Percentiles rank a stretch among this genome's conserved stretches.
phyloP scores from a whole-genome alignment of 2,329 filamentous ascomycete species.

The Pseudogymnoascus pannorum region DNA sequence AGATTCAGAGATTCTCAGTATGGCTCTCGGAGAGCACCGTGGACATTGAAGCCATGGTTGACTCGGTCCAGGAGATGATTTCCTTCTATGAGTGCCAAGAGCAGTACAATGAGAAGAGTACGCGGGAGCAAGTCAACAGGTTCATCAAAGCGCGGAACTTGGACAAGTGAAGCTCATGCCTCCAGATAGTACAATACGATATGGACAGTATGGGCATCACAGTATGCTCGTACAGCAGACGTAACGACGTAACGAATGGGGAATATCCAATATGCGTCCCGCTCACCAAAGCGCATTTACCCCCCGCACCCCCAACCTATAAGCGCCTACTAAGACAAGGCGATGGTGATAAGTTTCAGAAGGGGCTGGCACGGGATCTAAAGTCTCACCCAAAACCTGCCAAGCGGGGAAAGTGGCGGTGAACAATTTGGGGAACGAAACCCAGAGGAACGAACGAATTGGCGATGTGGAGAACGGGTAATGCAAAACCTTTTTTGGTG shows the following conservation, averaged over 20 bases:
- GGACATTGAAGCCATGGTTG: conserved; percentile 60
- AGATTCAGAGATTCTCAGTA: conserved; percentile 48
- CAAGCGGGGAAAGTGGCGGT: not conserved
- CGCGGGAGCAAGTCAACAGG: conserved; percentile 30
- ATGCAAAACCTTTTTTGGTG: not conserved
- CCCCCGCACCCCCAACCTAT: not conserved
- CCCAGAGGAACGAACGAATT: not conserved
- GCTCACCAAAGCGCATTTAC: not conserved
- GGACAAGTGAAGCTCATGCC: conserved; percentile 18
- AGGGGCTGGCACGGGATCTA: not conserved
- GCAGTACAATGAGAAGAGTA: conserved; percentile 31
- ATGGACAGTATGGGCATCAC: not conserved
- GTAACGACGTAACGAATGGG: not conserved
- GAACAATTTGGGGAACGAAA: not conserved
- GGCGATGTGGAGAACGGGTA: not conserved
- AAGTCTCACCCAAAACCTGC: not conserved
- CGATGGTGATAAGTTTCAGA: not conserved
- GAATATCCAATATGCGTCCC: not conserved
- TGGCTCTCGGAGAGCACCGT: conserved; percentile 66
- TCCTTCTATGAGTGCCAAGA: conserved; percentile 55
- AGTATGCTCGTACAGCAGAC: not conserved
- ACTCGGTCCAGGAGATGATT: conserved; percentile 66
- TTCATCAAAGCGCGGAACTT: conserved; percentile 31
- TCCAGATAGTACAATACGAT: not conserved
- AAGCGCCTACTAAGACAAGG: not conserved